Conservation (phyloP, 805 yeast species). For the Candida tammaniensis region DNA sequence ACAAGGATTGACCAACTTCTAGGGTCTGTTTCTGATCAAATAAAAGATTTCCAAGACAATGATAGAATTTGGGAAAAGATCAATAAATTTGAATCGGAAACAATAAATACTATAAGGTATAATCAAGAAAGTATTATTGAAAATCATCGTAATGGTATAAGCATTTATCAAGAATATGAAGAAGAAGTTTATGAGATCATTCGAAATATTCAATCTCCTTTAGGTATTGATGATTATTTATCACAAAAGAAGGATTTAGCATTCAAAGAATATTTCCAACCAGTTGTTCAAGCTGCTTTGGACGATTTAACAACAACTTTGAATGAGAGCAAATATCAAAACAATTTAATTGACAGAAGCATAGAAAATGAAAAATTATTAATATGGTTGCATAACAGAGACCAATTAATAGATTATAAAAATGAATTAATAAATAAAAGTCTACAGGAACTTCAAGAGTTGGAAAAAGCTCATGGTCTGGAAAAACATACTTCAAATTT, state of each 20-base stretch:
- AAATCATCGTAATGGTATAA: conserved; percentile 11
- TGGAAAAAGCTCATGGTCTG: conserved; percentile 29
- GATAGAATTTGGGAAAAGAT: conserved; percentile 17
- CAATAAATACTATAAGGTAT: conserved; percentile 29
- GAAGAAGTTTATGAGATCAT: conserved; percentile 28
- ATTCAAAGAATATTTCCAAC: conserved; percentile 9
- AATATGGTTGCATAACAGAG: conserved; percentile 35
- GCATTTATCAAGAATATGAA: conserved; percentile 26
- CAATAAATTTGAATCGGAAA: conserved; percentile 31
- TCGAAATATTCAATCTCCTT: conserved; percentile 31
- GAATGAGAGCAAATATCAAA: conserved; percentile 30
- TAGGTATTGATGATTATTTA: conserved; percentile 28
- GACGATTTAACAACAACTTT: conserved; percentile 21
- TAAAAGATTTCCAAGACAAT: conserved; percentile 8
- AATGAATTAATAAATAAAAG: conserved; percentile 24
- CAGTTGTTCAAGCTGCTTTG: conserved; percentile 14
- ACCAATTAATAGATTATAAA: conserved; percentile 22
- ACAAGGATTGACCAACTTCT: conserved; percentile 11
- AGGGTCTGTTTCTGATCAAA: conserved; percentile 5
- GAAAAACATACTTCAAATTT: conserved; percentile 13
- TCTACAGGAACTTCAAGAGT: conserved; percentile 22
- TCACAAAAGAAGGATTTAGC: conserved; percentile 2
- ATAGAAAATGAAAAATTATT: conserved; percentile 23
- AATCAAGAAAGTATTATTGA: conserved; percentile 29
- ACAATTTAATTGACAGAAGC: conserved; percentile 18